phyloP scores from a whole-genome alignment of 805 yeast species.

The Suhomyces pyralidae region DNA sequence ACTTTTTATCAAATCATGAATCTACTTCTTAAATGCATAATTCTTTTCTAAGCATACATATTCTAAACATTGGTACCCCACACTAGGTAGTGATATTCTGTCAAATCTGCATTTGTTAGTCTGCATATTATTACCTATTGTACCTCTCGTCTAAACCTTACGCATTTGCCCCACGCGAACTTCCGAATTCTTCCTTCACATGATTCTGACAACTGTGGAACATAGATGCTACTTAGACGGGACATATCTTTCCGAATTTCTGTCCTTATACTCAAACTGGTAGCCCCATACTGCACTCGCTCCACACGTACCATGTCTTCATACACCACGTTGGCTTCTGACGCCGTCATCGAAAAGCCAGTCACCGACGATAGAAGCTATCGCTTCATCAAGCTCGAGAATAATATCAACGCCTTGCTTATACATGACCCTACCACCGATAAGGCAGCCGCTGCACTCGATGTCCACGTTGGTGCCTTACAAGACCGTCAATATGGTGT shows the following conservation, averaged over 20 bases:
- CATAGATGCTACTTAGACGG: background rate
- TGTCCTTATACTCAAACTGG: background rate
- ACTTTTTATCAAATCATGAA: too few relatives aligned
- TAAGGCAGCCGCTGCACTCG: slow-evolving; percentile 75
- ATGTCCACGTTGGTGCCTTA: slow-evolving; percentile 75
- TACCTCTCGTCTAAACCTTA: background rate
- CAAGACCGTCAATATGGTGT: slow-evolving; percentile 57
- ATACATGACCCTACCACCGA: slow-evolving; percentile 70
- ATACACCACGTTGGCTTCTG: slow-evolving; percentile 26
- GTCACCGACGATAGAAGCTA: slow-evolving; percentile 73
- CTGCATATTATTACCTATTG: background rate
- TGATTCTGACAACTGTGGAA: background rate
- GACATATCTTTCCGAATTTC: background rate
- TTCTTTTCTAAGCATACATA: too few relatives aligned
- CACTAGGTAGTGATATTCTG: background rate
- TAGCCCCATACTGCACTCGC: background rate
- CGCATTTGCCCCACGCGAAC: background rate
- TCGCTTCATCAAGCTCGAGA: slow-evolving; percentile 55
- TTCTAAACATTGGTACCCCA: too few relatives aligned
- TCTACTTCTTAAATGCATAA: too few relatives aligned
- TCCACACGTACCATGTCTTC: background rate
- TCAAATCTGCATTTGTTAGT: background rate
- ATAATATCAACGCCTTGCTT: slow-evolving; percentile 56
- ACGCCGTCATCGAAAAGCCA: slow-evolving; percentile 40
- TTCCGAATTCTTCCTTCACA: background rate